Evolutionary conservation across 2,329 filamentous ascomycete species (phyloP).

Genomic region (Aureobasidium pullulans): DNA sequence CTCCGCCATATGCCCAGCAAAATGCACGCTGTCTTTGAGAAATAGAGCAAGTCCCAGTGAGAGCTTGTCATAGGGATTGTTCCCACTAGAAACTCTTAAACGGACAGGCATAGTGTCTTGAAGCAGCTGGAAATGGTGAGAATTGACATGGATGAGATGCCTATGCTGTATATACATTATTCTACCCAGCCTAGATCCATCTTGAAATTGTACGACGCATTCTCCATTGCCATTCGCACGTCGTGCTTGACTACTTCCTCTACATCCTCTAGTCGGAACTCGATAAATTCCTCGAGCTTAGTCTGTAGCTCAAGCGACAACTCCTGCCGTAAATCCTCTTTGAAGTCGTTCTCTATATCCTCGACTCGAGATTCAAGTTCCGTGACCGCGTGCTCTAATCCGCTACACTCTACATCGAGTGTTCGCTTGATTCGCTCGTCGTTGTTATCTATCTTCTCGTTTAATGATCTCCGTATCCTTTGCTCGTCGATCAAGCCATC

Average conservation of each 20-base stretch:
- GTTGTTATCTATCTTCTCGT: not conserved
- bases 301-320: not conserved
- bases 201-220: not conserved
- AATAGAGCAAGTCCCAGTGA: too few species aligned
- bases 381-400: not conserved
- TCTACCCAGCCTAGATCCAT: not conserved
- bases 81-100: too few species aligned
- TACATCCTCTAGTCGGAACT: not conserved
- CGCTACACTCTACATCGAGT: not conserved
- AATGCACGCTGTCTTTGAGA: too few species aligned
- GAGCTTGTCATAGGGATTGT: too few species aligned
- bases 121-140: too few species aligned
- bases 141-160: too few species aligned
- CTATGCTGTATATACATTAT: not conserved
- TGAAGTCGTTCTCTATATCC: not conserved
- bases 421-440: not conserved
- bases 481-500: not conserved
- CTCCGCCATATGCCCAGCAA: too few species aligned
- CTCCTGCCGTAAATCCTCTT: not conserved
- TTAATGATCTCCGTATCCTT: not conserved
- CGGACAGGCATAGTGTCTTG: too few species aligned
- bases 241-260: conserved; percentile 2
- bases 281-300: not conserved
- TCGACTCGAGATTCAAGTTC: not conserved
- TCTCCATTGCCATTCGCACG: not conserved